Conservation (phyloP, 2,329 filamentous ascomycete genomes). For the Pyrenochaeta sp. region DNA sequence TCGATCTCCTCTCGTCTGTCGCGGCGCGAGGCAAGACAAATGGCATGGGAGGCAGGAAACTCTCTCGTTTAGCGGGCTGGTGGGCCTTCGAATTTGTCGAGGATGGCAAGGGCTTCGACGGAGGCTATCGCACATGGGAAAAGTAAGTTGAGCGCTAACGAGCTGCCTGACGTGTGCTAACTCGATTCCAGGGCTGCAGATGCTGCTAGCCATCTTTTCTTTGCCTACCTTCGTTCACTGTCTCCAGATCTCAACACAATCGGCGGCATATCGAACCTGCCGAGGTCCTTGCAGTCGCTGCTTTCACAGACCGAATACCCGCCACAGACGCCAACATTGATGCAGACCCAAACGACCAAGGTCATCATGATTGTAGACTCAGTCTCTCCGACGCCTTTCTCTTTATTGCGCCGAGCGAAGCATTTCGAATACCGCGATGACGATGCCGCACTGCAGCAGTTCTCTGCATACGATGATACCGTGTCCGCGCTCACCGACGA, state of each 20-base stretch:
- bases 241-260: slow-evolving; percentile 77
- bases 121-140: slow-evolving; percentile 88
- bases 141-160: slow-evolving; percentile 60
- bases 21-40: slow-evolving; percentile 94
- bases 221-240: slow-evolving; percentile 91
- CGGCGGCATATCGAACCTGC: slow-evolving; percentile 83
- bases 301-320: slow-evolving; percentile 94
- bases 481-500: slow-evolving; percentile 89
- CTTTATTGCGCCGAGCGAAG: slow-evolving; percentile 86
- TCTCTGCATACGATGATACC: slow-evolving; percentile 88
- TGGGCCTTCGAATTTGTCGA: slow-evolving; percentile 97
- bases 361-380: slow-evolving; percentile 97
- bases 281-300: slow-evolving; percentile 88
- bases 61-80: slow-evolving; percentile 96
- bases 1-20: slow-evolving; percentile 88
- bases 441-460: slow-evolving; percentile 82
- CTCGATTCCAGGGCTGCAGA: slow-evolving; percentile 75
- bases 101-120: slow-evolving; percentile 88
- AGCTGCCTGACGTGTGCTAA: slow-evolving; percentile 35
- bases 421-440: slow-evolving; percentile 95
- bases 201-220: slow-evolving; percentile 96
- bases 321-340: slow-evolving; percentile 75
- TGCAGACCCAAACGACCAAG: slow-evolving; percentile 82
- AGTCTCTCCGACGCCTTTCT: slow-evolving; percentile 93
- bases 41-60: slow-evolving; percentile 88